Evolutionary conservation across 163 green algal species (phyloP).

Genomic region (Chloroidium sp.): DNA sequence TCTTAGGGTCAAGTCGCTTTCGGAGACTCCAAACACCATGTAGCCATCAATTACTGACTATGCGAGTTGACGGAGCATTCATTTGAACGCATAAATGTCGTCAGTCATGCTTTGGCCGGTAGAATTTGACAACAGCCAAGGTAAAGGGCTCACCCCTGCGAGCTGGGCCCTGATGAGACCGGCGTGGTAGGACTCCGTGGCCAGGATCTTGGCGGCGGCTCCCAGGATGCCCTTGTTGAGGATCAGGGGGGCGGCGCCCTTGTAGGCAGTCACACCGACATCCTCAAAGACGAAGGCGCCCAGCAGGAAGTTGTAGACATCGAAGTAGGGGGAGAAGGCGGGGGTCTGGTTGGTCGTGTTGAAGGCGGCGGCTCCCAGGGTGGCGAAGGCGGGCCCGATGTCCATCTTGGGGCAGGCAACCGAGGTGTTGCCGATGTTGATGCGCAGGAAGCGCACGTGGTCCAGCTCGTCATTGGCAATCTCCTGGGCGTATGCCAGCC

Average conservation of each 20-base stretch:
- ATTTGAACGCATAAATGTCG: too few relatives aligned
- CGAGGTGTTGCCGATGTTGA: slow-evolving; percentile 23
- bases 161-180: slow-evolving; percentile 19
- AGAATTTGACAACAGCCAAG: too few relatives aligned
- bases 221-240: slow-evolving; percentile 9
- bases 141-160: background rate
- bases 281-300: slow-evolving; percentile 59
- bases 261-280: slow-evolving; percentile 52
- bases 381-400: slow-evolving; percentile 37
- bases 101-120: too few relatives aligned
- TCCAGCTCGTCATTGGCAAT: slow-evolving; percentile 44
- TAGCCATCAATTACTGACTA: too few relatives aligned
- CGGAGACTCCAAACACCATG: too few relatives aligned
- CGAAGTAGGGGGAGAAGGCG: slow-evolving; percentile 10
- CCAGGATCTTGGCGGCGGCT: slow-evolving; percentile 25
- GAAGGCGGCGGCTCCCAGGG: slow-evolving; percentile 23
- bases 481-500: slow-evolving; percentile 19
- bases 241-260: slow-evolving; percentile 20
- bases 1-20: too few relatives aligned
- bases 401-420: slow-evolving; percentile 35
- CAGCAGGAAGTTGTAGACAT: slow-evolving; percentile 5
- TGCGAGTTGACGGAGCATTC: too few relatives aligned
- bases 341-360: slow-evolving; percentile 4
- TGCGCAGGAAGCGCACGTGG: slow-evolving; percentile 40
- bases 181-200: slow-evolving; percentile 46